These are phyloP conservation scores for Aspergillus felis DNA, from an alignment of 2,329 filamentous ascomycete species.

Conservation along the genomic window DNA sequence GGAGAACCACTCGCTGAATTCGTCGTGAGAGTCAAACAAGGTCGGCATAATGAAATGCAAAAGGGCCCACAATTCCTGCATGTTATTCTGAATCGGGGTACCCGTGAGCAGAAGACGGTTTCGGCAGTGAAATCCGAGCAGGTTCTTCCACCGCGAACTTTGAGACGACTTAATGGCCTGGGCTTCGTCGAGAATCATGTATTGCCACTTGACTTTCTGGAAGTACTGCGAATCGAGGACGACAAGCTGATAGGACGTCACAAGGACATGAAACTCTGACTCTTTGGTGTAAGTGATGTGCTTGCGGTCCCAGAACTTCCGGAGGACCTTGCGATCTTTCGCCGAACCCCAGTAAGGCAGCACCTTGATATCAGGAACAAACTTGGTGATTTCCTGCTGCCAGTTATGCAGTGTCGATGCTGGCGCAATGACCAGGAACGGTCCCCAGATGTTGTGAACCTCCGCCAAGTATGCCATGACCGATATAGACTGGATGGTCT, in stretches of 20 bases:
- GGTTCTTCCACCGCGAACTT: constrained; percentile 93
- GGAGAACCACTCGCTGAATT: constrained; percentile 53
- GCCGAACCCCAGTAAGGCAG: constrained; percentile 97
- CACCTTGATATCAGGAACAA: constrained; percentile 91
- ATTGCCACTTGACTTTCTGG: constrained; percentile 99
- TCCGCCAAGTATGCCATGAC: constrained; percentile 99
- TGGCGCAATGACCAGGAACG: constrained; percentile 92
- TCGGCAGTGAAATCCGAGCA: constrained; percentile 90
- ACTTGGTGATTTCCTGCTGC: constrained; percentile 96
- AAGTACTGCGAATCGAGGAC: constrained; percentile 96
- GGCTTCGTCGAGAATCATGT: constrained; percentile 98
- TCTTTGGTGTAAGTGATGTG: constrained; percentile 93
- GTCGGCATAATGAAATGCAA: constrained; percentile 99
- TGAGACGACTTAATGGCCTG: constrained; percentile 98
- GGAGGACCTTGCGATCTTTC: constrained; percentile 87
- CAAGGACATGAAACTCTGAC: constrained; percentile 89
- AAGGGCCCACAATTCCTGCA: constrained; percentile 97
- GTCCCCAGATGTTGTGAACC: constrained; percentile 96
- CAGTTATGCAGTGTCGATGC: constrained; percentile 97
- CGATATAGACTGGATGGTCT: constrained; percentile 97
- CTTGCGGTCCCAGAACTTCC: constrained; percentile 99
- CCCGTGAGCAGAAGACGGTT: constrained; percentile 91
- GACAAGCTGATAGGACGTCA: constrained; percentile 96
- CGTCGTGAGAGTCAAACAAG: constrained; percentile 66
- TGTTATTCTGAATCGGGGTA: constrained; percentile 99